These are phyloP conservation scores for Cladophialophora psammophila DNA, from an alignment of 2,329 filamentous ascomycete genomes.

Conservation along the genomic window DNA sequence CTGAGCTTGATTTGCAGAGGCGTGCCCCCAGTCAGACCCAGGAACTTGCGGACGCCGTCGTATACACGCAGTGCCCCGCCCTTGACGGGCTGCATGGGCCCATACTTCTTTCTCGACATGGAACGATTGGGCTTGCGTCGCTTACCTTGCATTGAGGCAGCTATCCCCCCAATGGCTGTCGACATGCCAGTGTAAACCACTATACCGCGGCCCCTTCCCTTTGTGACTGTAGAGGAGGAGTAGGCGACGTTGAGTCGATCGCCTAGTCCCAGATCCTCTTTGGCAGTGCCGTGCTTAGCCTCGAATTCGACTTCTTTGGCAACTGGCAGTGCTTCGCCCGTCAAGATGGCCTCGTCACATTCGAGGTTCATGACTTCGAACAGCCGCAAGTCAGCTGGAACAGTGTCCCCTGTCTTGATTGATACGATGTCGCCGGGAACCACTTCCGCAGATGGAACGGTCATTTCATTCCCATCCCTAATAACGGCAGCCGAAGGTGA, in stretches of 20 bases:
- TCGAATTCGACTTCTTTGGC: constrained; percentile 56
- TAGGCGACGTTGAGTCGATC: constrained; percentile 68
- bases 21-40: constrained; percentile 73
- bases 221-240: constrained; percentile 66
- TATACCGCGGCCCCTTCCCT: constrained; percentile 65
- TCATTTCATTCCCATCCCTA: constrained; percentile 61
- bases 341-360: constrained; percentile 71
- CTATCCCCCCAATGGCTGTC: constrained; percentile 69
- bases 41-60: constrained; percentile 61
- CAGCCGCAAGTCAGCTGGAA: constrained; percentile 65
- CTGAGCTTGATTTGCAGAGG: constrained; percentile 85
- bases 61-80: constrained; percentile 57
- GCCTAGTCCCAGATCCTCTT: constrained; percentile 56
- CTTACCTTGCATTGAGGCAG: constrained; percentile 63
- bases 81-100: constrained; percentile 56
- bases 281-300: constrained; percentile 41
- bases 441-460: constrained; percentile 62
- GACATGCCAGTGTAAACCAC: constrained; percentile 67
- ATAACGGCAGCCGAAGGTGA: constrained; percentile 64
- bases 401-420: constrained; percentile 63
- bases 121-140: constrained; percentile 50
- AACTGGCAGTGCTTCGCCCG: constrained; percentile 68
- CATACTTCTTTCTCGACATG: constrained; percentile 56
- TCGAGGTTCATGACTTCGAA: constrained; percentile 73
- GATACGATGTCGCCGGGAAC: constrained; percentile 66